Evolutionary conservation across 2,329 filamentous ascomycete species (phyloP).

Genomic region (Colletotrichum camelliae): DNA sequence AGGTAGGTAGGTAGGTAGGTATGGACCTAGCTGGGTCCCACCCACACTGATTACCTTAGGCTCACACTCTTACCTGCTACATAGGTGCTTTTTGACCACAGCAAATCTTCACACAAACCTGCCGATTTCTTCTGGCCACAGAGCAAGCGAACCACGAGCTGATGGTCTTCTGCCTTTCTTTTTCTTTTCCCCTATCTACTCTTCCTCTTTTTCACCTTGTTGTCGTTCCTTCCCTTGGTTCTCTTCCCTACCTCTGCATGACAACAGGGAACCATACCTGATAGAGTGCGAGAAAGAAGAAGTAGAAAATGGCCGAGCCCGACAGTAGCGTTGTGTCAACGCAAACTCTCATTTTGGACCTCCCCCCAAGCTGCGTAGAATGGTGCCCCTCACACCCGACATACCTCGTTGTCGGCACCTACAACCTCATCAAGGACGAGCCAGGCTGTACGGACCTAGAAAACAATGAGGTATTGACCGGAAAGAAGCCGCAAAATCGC

Average conservation of each 20-base stretch:
- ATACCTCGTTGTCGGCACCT: slow-evolving; percentile 83
- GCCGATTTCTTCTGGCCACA: not conserved
- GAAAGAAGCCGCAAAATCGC: slow-evolving; percentile 61
- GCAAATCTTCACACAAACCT: not conserved
- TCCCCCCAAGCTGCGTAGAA: slow-evolving; percentile 80
- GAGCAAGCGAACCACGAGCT: not conserved
- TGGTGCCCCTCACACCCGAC: slow-evolving; percentile 68
- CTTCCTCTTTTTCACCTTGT: not conserved
- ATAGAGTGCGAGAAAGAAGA: not conserved
- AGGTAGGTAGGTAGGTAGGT: no score
- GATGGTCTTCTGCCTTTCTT: not conserved
- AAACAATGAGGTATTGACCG: not conserved
- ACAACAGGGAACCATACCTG: not conserved
- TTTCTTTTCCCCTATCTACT: not conserved
- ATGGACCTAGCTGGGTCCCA: not conserved
- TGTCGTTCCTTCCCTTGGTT: not conserved
- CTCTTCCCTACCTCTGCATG: not conserved
- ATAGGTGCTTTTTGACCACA: not conserved
- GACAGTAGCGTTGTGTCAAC: slow-evolving; percentile 42
- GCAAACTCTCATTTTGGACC: slow-evolving; percentile 59
- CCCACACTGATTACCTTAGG: not conserved
- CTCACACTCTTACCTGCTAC: not conserved
- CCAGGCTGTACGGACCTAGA: not conserved
- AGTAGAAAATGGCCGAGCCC: not conserved
- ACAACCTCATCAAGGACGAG: slow-evolving; percentile 68